Percentiles rank a stretch among this genome's conserved stretches.
These are phyloP conservation scores for Golubevia sp. DNA, from an alignment of 1,284 basidiomycete species.

Conservation along the genomic window DNA sequence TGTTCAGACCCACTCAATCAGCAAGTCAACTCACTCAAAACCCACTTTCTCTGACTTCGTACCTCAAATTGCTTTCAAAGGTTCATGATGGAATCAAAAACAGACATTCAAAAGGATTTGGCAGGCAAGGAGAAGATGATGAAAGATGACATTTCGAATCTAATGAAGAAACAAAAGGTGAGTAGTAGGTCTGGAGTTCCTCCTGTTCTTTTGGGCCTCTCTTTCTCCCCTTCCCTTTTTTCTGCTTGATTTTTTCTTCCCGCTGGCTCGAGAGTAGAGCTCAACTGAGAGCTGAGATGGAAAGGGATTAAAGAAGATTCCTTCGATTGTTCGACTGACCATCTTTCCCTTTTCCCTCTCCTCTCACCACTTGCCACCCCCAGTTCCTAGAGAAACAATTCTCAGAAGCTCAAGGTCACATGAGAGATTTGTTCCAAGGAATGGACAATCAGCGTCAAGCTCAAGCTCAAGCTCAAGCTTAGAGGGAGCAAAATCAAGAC, in stretches of 20 bases:
- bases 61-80: constrained; percentile 4
- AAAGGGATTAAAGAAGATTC: too few species aligned
- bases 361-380: not conserved
- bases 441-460: constrained; percentile 7
- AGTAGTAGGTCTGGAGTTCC: not conserved
- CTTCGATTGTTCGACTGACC: too few species aligned
- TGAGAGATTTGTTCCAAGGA: constrained; percentile 17
- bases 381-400: constrained; percentile 17
- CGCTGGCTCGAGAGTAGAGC: too few species aligned
- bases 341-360: not conserved
- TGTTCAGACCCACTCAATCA: too few species aligned
- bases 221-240: not conserved
- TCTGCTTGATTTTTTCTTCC: not conserved
- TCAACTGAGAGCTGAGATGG: too few species aligned
- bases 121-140: constrained; percentile 5
- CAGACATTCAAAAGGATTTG: not conserved
- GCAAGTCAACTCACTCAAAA: too few species aligned
- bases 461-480: too few species aligned
- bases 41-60: too few species aligned
- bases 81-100: constrained; percentile 12
- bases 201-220: not conserved
- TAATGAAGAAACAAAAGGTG: constrained; percentile 13
- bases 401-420: constrained; percentile 14
- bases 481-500: too few species aligned
- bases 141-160: constrained; percentile 14